Evolutionary conservation across 2,329 filamentous ascomycete genomes (phyloP).

Genomic region (Pezicula neosporulosa): DNA sequence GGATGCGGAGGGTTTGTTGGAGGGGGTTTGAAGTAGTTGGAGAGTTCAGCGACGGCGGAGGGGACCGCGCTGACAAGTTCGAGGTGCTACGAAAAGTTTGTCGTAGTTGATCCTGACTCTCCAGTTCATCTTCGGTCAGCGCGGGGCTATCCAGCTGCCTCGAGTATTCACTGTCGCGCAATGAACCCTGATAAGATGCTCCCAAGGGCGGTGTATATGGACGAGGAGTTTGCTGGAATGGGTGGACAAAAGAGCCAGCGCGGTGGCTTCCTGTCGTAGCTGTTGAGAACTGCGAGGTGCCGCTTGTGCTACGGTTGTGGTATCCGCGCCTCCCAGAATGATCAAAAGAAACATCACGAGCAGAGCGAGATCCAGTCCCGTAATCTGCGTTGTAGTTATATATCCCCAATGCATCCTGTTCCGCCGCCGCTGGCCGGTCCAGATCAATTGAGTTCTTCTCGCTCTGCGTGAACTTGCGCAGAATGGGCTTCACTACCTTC

Average conservation of each 20-base stretch:
- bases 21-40: conserved; percentile 12
- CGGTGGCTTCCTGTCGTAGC: conserved; percentile 48
- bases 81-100: conserved; percentile 21
- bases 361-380: conserved; percentile 20
- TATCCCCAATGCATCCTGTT: conserved; percentile 41
- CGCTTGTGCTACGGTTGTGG: conserved; percentile 56
- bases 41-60: conserved; percentile 13
- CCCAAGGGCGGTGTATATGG: conserved; percentile 54
- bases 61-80: conserved; percentile 16
- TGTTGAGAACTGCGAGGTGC: conserved; percentile 49
- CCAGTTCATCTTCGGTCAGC: conserved; percentile 24
- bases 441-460: conserved; percentile 62
- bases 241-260: conserved; percentile 51
- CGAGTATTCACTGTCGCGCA: conserved; percentile 48
- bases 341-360: conserved; percentile 22
- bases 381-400: conserved; percentile 21
- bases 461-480: conserved; percentile 51
- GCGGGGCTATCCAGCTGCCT: conserved; percentile 33
- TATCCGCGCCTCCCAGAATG: conserved; percentile 21
- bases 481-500: conserved; percentile 49
- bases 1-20: conserved; percentile 21
- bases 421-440: conserved; percentile 56
- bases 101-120: conserved; percentile 17
- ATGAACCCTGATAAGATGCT: conserved; percentile 51
- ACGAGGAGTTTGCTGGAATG: conserved; percentile 61